Conservation (phyloP, 2,329 filamentous ascomycete species). For the Nakataea oryzae region DNA sequence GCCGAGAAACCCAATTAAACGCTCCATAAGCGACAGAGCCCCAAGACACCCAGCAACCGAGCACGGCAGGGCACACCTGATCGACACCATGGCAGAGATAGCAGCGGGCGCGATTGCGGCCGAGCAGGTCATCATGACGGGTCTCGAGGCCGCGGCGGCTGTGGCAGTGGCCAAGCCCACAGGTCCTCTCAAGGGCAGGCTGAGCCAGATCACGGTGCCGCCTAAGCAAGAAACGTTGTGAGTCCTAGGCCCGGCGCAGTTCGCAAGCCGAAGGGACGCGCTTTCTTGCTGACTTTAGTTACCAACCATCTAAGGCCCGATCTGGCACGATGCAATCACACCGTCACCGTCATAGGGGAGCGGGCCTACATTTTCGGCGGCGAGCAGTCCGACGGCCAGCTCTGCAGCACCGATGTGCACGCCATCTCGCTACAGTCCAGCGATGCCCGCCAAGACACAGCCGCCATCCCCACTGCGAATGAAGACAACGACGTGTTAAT, state of each 20-base stretch:
- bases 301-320: conserved; percentile 10
- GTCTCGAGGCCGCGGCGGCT: conserved; percentile 27
- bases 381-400: conserved; percentile 21
- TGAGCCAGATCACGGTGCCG: conserved; percentile 32
- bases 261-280: not conserved
- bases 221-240: conserved; percentile 18
- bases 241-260: not conserved
- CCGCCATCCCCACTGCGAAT: not conserved
- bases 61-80: not conserved
- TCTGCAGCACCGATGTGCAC: conserved; percentile 40
- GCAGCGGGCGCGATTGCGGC: conserved; percentile 25
- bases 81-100: conserved; percentile 23
- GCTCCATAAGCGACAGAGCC: not conserved
- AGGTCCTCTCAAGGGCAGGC: conserved; percentile 36
- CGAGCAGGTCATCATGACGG: conserved; percentile 28
- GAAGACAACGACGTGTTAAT: not conserved
- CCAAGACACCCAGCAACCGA: not conserved
- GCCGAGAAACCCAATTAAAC: not conserved
- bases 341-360: conserved; percentile 38
- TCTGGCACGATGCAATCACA: conserved; percentile 38
- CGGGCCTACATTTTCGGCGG: conserved; percentile 48
- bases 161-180: conserved; percentile 39
- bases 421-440: conserved; percentile 38
- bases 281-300: not conserved
- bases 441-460: conserved; percentile 15